phyloP scores from a whole-genome alignment of 2,329 filamentous ascomycete species.

The Ascochyta pisi region DNA sequence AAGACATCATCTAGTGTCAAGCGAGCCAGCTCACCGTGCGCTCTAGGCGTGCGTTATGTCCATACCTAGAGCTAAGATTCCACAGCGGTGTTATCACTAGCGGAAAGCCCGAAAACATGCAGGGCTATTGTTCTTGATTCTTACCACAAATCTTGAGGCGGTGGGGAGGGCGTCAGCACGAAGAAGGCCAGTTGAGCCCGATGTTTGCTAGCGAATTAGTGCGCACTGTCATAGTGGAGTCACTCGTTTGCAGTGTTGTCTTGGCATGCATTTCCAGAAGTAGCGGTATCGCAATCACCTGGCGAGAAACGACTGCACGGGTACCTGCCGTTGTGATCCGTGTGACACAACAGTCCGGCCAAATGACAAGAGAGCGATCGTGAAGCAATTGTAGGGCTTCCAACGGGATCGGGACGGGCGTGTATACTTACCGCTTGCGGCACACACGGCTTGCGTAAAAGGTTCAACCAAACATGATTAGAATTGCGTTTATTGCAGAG shows the following conservation, averaged over 20 bases:
- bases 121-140: neutral
- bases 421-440: neutral
- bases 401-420: neutral
- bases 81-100: constrained; percentile 7
- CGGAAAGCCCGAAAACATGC: neutral
- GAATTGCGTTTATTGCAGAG: constrained; percentile 14
- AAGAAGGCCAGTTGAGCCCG: constrained; percentile 5
- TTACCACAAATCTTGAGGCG: constrained; percentile 12
- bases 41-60: constrained; percentile 9
- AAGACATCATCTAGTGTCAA: constrained; percentile 21
- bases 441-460: neutral
- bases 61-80: neutral
- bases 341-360: constrained; percentile 1
- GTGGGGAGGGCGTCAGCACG: constrained; percentile 10
- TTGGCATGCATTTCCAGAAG: constrained; percentile 22
- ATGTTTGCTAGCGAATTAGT: constrained; percentile 21
- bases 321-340: constrained; percentile 24
- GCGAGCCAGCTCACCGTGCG: constrained; percentile 21
- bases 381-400: constrained; percentile 11
- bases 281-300: constrained; percentile 23
- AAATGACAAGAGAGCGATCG: constrained; percentile 2
- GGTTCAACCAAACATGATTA: neutral
- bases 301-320: constrained; percentile 17
- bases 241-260: constrained; percentile 17
- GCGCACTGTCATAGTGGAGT: constrained; percentile 20